Evolutionary conservation across 2,329 filamentous ascomycete genomes (phyloP), one percentile per base, ranked within the genome.

Genomic region (Colletotrichum liriopes): DNA sequence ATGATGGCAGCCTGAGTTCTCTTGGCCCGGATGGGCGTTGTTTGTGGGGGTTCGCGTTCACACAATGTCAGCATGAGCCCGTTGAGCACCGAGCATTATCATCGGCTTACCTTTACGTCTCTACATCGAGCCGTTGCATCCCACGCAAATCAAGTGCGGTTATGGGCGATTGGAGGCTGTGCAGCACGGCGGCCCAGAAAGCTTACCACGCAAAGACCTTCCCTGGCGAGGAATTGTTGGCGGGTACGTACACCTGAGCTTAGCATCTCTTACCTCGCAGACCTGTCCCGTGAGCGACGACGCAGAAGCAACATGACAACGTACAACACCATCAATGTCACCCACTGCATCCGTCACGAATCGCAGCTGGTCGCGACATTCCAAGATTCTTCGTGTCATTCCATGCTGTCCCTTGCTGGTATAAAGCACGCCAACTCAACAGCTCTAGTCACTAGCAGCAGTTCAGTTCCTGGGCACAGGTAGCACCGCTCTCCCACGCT

Each of bases 131-230:
- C 23, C n/a, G 47, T 49, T 11, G 11, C 59, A 62, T 49, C 59
- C 29, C 41, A 62, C 59, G 29, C 26, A 43, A 11, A 54, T 14
- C 20, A 16, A 43, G 23, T 59, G 23, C 26, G 39, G 20, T 20
- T 11, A 35, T 47, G 32, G 32, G 45, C 47, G 37, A 29, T 45
- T 45, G 45, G 47, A 54, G 56, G 56, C 23, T 47, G 49, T 43
- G 32, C 2, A 23, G 45, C 11, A 49, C 39, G 26, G 29, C 12
- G n/a, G 43, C 41, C 32, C 11, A 62, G 29, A 16, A 56, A 64
- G 49, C 65, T 64, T 68, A 63, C 65, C 59, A 49, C 32, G 20
- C 59, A 56, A 43, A 41, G 41, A 49, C 60, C n/a, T 49, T 39
- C 45, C 47, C 60, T 20, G 56, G 49, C 52, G 32, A 43, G 39